Evolutionary conservation across 1,284 basidiomycete species (phyloP), one percentile per base, ranked within the genome.

Genomic region (Phenoliferia sp.): DNA sequence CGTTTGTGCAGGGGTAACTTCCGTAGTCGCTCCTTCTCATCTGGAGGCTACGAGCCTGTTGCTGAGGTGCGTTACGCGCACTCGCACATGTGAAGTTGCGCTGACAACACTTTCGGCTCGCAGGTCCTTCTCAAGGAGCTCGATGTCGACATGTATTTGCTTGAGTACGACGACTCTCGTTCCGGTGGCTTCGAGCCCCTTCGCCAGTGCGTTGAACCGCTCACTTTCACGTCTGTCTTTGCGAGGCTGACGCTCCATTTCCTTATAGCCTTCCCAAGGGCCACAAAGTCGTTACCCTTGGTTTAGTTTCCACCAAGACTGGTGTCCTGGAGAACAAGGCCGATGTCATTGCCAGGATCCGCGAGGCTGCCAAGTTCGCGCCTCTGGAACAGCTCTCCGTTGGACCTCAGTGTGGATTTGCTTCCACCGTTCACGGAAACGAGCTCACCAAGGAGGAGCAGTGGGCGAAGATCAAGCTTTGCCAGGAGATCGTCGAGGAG

Each of bases 131-230:
- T 59, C 19, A 48, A 64, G 61, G 69, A 63, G 19, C 64, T 70
- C 31, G 66, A 67, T 55, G 70, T 69, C 54, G 66, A 71, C 62
- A 55, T 68, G 57, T 73, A 69, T 64, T 62, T 72, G 58, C 70
- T 74, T 62, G 89, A 91, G 79, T 92, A 89, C 77, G 90, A 92
- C 76, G 87, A 87, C 36, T 82, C 84, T 66, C 86, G 88, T 34
- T 85, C 88, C 0, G 88, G 88, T 58, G 83, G 85, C 68, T 90
- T 91, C 74, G 82, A 83, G 73, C 87, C 88, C 15, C 81, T 90
- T 33, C 84, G 81, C 71, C 76, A 85, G 48, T 52, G 9, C 19
- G 48, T 52, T n/a, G n/a, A n/a, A n/a, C n/a, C n/a, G n/a, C 48
- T 26, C 17, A 5, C 28, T 52, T 22, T 52, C 48, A 52, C 22